Conservation (phyloP, 176 grass and related monocot species). For the sorghum (Sorghum bicolor) region Sorghum_bicolor_NCBIv3 NC_012875.2:52589501-52590000, state of each 20-base stretch:
- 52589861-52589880: too few species aligned
- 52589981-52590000: slow-evolving; percentile 54
- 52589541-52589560: too few species aligned
- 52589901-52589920: slow-evolving; percentile 68
- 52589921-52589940: slow-evolving; percentile 75
- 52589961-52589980: slow-evolving; percentile 71
- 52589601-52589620: slow-evolving; percentile 68
- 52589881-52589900: background rate
- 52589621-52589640: slow-evolving; percentile 60
- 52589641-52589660: slow-evolving; percentile 53
- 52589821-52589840: slow-evolving; percentile 40
- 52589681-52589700: slow-evolving; percentile 57
- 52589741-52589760: slow-evolving; percentile 2
- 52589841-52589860: too few species aligned
- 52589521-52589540: too few species aligned
- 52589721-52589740: background rate
- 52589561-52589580: slow-evolving; percentile 40
- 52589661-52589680: slow-evolving; percentile 63
- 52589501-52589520: background rate
- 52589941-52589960: slow-evolving; percentile 64
- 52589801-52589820: slow-evolving; percentile 66
- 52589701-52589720: slow-evolving; percentile 82
- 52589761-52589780: slow-evolving; percentile 22
- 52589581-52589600: slow-evolving; percentile 86
- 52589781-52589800: slow-evolving; percentile 59